Evolutionary conservation across 2,329 filamentous ascomycete species (phyloP), one percentile per base, ranked within the genome.

Genomic region (Talaromyces amestolkiae): DNA sequence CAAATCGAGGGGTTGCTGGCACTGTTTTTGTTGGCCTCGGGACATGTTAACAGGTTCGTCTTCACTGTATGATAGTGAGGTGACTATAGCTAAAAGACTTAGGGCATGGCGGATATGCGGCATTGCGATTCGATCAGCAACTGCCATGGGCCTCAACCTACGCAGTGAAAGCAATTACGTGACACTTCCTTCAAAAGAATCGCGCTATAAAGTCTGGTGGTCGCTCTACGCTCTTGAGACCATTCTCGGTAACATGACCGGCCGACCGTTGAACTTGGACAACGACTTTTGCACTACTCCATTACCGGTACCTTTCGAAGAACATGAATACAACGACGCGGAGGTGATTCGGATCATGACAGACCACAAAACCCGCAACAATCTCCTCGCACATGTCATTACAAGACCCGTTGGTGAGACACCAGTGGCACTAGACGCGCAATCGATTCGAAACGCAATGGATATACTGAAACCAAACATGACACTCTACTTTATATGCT

Each of bases 201-300:
- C 75, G 58, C 76, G 79, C 17, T 80, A 80, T 66, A 73, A 78
- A 17, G 74, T 81, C 7, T 82, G 80, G 80, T 81, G 79, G 77
- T 76, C 79, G 17, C 66, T 82, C 2, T 78, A 79, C 49, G 69
- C 74, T 37, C 70, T 81, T 11, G 80, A 81, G 68, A 76, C 76
- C 33, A 72, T 74, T 27, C 72, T 82, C 11, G 78, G 74, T 63
- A 73, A 77, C 67, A 78, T 80, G 72, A 80, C 78, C 35, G 80
- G 80, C 37, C 76, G 80, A 47, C 77, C 78, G 3, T 76, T 74
- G n/a, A 76, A 72, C 68, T 74, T 76, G 33, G 70, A 69, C n/a
- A 72, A 75, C 19, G 72, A 74, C 1, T 78, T 79, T 64, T 80
- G 77, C 70, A 80, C 77, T 13, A 79, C 78, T 0, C 77, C 79